These are phyloP conservation scores for Circinella minor DNA, from an alignment of 371 early-diverging fungal genomes.

Conservation along the genomic window DNA sequence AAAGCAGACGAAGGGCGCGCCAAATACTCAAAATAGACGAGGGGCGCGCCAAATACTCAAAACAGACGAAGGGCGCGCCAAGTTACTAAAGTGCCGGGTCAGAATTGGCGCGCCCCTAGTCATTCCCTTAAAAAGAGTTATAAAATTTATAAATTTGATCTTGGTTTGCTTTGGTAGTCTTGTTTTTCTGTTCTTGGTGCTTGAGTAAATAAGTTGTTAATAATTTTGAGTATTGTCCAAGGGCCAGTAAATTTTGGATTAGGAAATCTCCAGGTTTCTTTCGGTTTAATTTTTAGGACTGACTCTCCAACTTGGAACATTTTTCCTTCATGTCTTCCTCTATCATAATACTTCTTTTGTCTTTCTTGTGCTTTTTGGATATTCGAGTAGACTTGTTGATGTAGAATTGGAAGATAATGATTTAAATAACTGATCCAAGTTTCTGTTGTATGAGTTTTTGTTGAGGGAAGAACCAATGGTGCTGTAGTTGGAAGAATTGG, in stretches of 20 bases:
- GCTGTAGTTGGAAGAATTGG: conserved; percentile 7
- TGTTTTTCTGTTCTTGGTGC: too few relatives aligned
- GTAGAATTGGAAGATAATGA: conserved; percentile 19
- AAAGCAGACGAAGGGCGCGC: too few relatives aligned
- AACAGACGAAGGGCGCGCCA: too few relatives aligned
- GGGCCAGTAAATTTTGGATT: conserved; percentile 9
- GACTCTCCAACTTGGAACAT: not conserved
- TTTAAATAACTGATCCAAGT: conserved; percentile 23
- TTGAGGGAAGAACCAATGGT: not conserved
- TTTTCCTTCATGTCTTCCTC: not conserved
- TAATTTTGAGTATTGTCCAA: not conserved
- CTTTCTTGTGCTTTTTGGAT: conserved; percentile 23
- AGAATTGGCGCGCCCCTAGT: too few relatives aligned
- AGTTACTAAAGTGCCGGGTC: too few relatives aligned
- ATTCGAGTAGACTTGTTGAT: conserved; percentile 1
- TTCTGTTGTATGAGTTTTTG: conserved; percentile 7
- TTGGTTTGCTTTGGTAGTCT: too few relatives aligned
- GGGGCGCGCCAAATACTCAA: too few relatives aligned
- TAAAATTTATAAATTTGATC: too few relatives aligned
- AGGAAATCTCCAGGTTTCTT: not conserved
- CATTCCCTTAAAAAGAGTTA: too few relatives aligned
- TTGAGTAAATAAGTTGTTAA: not conserved
- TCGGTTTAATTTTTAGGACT: conserved; percentile 1
- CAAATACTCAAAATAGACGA: too few relatives aligned
- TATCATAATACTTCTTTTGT: conserved; percentile 19